Evolutionary conservation across 2,329 filamentous ascomycete genomes (phyloP).

Genomic region (Penicillium verrucosum): DNA sequence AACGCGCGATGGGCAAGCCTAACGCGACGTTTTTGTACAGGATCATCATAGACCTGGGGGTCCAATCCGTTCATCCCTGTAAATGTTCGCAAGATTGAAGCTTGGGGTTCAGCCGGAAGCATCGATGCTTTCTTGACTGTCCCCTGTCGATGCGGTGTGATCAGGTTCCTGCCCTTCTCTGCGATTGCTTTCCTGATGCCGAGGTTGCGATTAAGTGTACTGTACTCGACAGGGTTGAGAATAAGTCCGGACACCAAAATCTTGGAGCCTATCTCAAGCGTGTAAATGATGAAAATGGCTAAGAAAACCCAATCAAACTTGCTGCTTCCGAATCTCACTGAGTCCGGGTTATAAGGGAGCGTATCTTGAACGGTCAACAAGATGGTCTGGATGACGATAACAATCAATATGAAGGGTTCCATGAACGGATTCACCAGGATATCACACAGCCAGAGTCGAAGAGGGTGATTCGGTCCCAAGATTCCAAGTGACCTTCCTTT

Average conservation of each 20-base stretch:
- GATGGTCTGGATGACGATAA: constrained; percentile 85
- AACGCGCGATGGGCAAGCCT: constrained; percentile 89
- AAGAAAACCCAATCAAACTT: constrained; percentile 76
- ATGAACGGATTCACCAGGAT: constrained; percentile 80
- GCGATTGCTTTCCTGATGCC: constrained; percentile 71
- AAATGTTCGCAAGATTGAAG: constrained; percentile 70
- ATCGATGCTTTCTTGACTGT: constrained; percentile 56
- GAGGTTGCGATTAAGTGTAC: constrained; percentile 75
- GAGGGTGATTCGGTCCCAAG: constrained; percentile 71
- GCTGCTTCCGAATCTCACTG: constrained; percentile 60
- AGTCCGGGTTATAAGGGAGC: constrained; percentile 62
- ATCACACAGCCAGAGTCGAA: constrained; percentile 75
- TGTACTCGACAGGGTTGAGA: constrained; percentile 86
- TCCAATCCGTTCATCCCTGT: constrained; percentile 68
- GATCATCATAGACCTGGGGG: constrained; percentile 56
- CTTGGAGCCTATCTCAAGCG: constrained; percentile 75
- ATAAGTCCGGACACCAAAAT: constrained; percentile 92
- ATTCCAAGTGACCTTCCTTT: constrained; percentile 82
- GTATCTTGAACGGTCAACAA: constrained; percentile 83
- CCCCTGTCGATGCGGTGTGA: constrained; percentile 73
- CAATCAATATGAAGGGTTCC: constrained; percentile 78
- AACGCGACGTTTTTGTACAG: constrained; percentile 73
- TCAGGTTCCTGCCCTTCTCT: constrained; percentile 73
- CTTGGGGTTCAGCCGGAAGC: constrained; percentile 36
- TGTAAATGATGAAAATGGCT: constrained; percentile 83